Evolutionary conservation across 2,329 filamentous ascomycete genomes (phyloP).

Genomic region (Annulohypoxylon truncatum): DNA sequence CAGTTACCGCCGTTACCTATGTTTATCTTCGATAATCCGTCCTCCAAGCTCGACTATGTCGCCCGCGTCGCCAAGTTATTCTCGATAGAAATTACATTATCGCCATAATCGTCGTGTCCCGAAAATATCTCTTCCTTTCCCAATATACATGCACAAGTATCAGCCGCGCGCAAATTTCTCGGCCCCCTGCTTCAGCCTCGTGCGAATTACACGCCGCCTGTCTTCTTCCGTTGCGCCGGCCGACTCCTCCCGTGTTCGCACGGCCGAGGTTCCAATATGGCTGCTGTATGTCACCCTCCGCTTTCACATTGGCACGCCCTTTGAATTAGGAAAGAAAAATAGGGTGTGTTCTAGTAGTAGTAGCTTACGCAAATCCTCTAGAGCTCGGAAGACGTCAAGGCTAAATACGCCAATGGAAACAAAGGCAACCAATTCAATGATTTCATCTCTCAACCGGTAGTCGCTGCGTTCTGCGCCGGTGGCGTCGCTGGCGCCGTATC

Average conservation of each 20-base stretch:
- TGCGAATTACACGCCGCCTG: slow-evolving; percentile 32
- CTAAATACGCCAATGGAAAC: slow-evolving; percentile 46
- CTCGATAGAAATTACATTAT: slow-evolving; percentile 44
- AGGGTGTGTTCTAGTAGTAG: slow-evolving; percentile 17
- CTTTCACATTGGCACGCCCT: slow-evolving; percentile 8
- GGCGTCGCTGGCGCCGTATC: slow-evolving; percentile 97
- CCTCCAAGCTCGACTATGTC: slow-evolving; percentile 47
- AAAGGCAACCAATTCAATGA: slow-evolving; percentile 55
- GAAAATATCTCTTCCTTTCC: slow-evolving; percentile 24
- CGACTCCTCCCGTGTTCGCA: slow-evolving; percentile 11
- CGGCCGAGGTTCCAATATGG: slow-evolving; percentile 50
- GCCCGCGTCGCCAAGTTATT: slow-evolving; percentile 41
- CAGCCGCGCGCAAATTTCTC: slow-evolving; percentile 33
- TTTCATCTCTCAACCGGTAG: slow-evolving; percentile 80
- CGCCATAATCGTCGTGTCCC: slow-evolving; percentile 29
- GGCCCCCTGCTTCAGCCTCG: slow-evolving; percentile 28
- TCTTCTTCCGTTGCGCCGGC: slow-evolving; percentile 20
- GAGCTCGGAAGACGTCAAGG: slow-evolving; percentile 48
- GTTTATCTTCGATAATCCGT: slow-evolving; percentile 38
- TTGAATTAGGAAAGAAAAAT: not conserved
- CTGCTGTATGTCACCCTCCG: slow-evolving; percentile 51
- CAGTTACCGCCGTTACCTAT: slow-evolving; percentile 39
- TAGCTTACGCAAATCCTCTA: slow-evolving; percentile 36
- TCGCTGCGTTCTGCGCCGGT: slow-evolving; percentile 93
- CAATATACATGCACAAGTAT: slow-evolving; percentile 38